phyloP scores from a whole-genome alignment of 1,284 basidiomycete genomes.

The Retiboletus flavoniger region DNA sequence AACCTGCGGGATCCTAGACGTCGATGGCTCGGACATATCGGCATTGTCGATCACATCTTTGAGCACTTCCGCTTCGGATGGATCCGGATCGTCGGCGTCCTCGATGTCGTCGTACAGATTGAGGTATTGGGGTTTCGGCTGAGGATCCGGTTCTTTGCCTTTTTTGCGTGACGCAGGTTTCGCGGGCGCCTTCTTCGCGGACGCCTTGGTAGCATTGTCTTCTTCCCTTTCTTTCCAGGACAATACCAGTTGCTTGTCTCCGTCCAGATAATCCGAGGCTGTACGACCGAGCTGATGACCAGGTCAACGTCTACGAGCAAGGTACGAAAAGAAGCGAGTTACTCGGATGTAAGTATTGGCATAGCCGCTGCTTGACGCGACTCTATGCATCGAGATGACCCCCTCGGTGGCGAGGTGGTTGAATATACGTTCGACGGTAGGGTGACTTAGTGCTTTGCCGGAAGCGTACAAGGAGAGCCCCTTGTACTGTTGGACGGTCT shows the following conservation, averaged over 20 bases:
- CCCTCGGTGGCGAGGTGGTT: slow-evolving; percentile 47
- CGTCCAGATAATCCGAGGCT: slow-evolving; percentile 27
- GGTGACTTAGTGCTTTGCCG: slow-evolving; percentile 48
- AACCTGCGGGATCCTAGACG: slow-evolving; percentile 7
- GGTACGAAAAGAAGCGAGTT: background rate
- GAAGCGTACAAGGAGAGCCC: slow-evolving; percentile 53
- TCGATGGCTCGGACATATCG: slow-evolving; percentile 1
- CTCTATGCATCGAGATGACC: slow-evolving; percentile 37
- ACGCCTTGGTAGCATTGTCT: slow-evolving; percentile 10
- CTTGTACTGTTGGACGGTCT: slow-evolving; percentile 46
- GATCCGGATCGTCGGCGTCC: slow-evolving; percentile 23
- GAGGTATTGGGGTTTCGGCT: background rate
- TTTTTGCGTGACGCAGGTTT: slow-evolving; percentile 20
- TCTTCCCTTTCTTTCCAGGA: slow-evolving; percentile 30
- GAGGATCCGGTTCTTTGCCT: slow-evolving; percentile 22
- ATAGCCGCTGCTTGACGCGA: slow-evolving; percentile 40
- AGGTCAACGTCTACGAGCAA: slow-evolving; percentile 4
- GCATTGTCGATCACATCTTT: slow-evolving; percentile 15
- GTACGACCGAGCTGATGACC: slow-evolving; percentile 21
- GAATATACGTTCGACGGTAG: slow-evolving; percentile 63
- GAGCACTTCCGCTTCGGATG: slow-evolving; percentile 20
- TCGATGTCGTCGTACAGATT: slow-evolving; percentile 35
- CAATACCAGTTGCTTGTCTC: slow-evolving; percentile 18
- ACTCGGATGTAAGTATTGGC: slow-evolving; percentile 32
- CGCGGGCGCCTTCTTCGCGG: slow-evolving; percentile 25